phyloP scores from a whole-genome alignment of 2,329 filamentous ascomycete genomes.

The Chaetomium strumarium region DNA sequence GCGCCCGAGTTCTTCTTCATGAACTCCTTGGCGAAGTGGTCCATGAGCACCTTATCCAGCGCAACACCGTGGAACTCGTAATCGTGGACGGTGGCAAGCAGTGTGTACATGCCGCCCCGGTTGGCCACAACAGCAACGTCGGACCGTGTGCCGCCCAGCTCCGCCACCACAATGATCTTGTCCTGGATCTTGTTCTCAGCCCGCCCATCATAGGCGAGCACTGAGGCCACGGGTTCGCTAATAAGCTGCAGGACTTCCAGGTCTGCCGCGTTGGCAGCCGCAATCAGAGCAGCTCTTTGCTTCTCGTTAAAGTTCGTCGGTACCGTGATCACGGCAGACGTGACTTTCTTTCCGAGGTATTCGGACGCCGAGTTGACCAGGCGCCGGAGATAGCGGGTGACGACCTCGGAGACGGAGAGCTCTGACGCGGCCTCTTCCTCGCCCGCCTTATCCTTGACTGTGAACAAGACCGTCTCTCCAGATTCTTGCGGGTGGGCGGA shows the following conservation, averaged over 20 bases:
- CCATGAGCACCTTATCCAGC: slow-evolving; percentile 85
- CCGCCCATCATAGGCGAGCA: slow-evolving; percentile 86
- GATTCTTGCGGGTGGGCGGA: slow-evolving; percentile 81
- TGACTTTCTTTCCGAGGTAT: slow-evolving; percentile 88
- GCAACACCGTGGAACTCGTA: slow-evolving; percentile 85
- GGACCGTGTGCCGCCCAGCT: slow-evolving; percentile 86
- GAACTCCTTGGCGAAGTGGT: slow-evolving; percentile 98
- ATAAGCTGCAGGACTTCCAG: slow-evolving; percentile 91
- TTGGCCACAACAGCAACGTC: slow-evolving; percentile 88
- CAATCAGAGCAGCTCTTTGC: slow-evolving; percentile 74
- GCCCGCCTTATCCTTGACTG: slow-evolving; percentile 67
- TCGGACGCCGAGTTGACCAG: slow-evolving; percentile 80
- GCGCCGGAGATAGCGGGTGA: slow-evolving; percentile 77
- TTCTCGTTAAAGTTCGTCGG: slow-evolving; percentile 89
- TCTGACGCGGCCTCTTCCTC: slow-evolving; percentile 57
- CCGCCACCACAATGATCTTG: slow-evolving; percentile 86
- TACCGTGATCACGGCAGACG: slow-evolving; percentile 88
- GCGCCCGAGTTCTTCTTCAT: slow-evolving; percentile 80
- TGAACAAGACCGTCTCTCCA: slow-evolving; percentile 69
- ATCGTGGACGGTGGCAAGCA: slow-evolving; percentile 89
- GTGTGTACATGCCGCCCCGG: slow-evolving; percentile 91
- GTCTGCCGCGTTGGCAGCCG: slow-evolving; percentile 72
- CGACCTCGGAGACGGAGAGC: slow-evolving; percentile 71
- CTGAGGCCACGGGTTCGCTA: slow-evolving; percentile 79
- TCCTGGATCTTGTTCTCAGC: slow-evolving; percentile 69